Base-by-base conservation (phyloP, 1,139 yeast genomes). In the Sugiyamaella castrensis region DNA sequence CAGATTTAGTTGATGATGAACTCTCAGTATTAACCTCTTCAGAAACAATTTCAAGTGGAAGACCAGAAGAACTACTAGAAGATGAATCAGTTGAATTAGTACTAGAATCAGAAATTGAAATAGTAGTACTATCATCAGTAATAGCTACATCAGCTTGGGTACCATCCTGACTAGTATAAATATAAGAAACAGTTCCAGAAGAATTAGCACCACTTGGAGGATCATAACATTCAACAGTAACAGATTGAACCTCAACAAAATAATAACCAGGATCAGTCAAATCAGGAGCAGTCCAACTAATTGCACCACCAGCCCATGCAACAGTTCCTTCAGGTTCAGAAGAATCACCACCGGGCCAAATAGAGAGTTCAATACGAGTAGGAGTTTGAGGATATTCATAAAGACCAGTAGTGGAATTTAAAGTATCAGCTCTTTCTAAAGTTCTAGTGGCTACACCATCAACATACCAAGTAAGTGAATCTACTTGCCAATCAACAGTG, bases 281-380 rank as follows among this genome's bases (percentile, higher is more conserved):
- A 67, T 88, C 96, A 9, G 74, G 67, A n/a, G 92, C 77, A 66
- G 84, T 71, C 97, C 97, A 91, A 72, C 88, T 78, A 52, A 89
- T 80, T 11, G 61, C 71, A 65, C 97, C 98, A 66, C 98, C 98
- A 37, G 97, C 95, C 98, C 98, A 91, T 57, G 79, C 84, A 57
- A 83, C 75, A 29, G 97, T 91, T 67, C 98, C 98, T 43, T 72
- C 68, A 37, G 81, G 82, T 64, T 79, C 80, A 46, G 73, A 59
- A 19, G 80, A 69, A 55, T 73, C 79, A 54, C 97, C 97, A 68
- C 87, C 97, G 9, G 98, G 96, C 98, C 98, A 91, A 55, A 91
- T 67, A 9, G 96, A 88, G 49, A 87, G 71, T 70, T 91, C 95
- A 52, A 91, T 70, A 64, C 95, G 80, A 47, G 92, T 75, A 2